A percentile compares a stretch with the other conserved stretches of the same genome.
Conservation (phyloP, 768 basidiomycete genomes). For the Trametes maxima region DNA sequence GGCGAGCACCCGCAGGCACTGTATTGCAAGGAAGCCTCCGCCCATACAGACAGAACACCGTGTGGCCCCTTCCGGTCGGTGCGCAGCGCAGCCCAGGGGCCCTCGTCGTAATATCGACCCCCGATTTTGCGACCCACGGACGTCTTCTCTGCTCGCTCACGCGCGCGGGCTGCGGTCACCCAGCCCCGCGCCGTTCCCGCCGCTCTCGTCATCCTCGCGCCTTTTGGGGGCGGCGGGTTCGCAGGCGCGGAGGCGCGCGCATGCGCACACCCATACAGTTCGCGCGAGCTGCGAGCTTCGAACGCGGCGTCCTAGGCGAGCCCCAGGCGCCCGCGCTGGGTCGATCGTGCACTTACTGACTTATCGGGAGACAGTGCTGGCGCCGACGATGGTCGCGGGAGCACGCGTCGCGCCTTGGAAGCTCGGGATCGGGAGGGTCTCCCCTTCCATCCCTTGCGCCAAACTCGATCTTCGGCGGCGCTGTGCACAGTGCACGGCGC, state of each 20-base stretch:
- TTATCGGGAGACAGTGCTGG: neutral
- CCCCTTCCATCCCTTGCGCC: neutral
- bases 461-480: too few species aligned
- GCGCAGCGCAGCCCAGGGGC: too few species aligned
- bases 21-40: too few species aligned
- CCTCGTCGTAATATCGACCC: conserved; percentile 7
- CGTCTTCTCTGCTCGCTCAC: neutral
- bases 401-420: neutral
- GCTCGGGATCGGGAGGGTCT: neutral
- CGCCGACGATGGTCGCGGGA: conserved; percentile 15
- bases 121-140: neutral
- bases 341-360: neutral
- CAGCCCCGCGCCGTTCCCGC: neutral
- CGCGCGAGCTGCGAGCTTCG: neutral
- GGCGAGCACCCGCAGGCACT: too few species aligned
- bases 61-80: neutral
- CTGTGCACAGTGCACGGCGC: too few species aligned
- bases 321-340: neutral
- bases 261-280: neutral
- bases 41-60: too few species aligned
- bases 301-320: neutral
- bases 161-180: conserved; percentile 1
- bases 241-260: neutral
- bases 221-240: neutral
- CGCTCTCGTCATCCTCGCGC: neutral